These are phyloP conservation scores for Clonostachys chloroleuca DNA, from an alignment of 2,329 filamentous ascomycete genomes.

Conservation along the genomic window DNA sequence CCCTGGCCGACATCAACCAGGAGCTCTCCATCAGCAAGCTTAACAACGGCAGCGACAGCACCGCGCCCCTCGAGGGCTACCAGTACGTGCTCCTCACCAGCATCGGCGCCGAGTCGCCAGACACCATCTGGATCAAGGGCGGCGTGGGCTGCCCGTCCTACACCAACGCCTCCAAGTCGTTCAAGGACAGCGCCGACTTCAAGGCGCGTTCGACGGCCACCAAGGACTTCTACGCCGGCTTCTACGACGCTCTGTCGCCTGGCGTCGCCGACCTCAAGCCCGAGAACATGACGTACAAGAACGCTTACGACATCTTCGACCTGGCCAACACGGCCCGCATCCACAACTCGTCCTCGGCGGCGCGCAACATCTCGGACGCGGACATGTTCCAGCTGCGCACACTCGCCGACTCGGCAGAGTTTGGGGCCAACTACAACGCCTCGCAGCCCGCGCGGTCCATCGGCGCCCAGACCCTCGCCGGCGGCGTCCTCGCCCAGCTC, in stretches of 20 bases:
- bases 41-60: constrained; percentile 20
- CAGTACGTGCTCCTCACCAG: constrained; percentile 25
- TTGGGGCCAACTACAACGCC: constrained; percentile 21
- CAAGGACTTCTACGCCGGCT: constrained; percentile 18
- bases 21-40: constrained; percentile 18
- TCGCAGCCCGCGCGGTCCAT: constrained; percentile 19
- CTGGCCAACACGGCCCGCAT: constrained; percentile 26
- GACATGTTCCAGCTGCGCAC: constrained; percentile 23
- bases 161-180: constrained; percentile 14
- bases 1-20: constrained; percentile 15
- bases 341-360: constrained; percentile 19
- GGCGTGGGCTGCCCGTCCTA: constrained; percentile 24
- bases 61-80: constrained; percentile 21
- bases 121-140: constrained; percentile 29
- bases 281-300: constrained; percentile 23
- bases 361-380: constrained; percentile 20
- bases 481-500: constrained; percentile 19
- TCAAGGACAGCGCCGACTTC: constrained; percentile 17
- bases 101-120: constrained; percentile 20
- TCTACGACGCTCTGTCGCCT: constrained; percentile 17
- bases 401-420: constrained; percentile 23
- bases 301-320: constrained; percentile 28
- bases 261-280: constrained; percentile 21
- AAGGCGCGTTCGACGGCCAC: constrained; percentile 15
- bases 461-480: constrained; percentile 20